Conservation (phyloP, 129 eudicot species). For the Heracleum sosnowskyi region DNA sequence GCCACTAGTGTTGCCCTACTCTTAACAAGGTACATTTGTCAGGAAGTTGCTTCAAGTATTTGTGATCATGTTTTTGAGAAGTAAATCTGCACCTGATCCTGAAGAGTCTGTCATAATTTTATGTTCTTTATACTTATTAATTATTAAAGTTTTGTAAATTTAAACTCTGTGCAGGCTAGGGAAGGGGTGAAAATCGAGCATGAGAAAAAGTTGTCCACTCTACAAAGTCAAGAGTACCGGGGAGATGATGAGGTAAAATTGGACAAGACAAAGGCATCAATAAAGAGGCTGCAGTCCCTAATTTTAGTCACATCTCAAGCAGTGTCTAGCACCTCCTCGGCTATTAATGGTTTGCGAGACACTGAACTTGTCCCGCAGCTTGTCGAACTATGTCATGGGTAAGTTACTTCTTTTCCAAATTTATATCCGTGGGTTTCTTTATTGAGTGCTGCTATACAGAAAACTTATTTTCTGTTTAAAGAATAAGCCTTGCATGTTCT, state of each 20-base stretch:
- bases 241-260: conserved; percentile 73
- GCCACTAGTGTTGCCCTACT: background rate
- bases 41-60: background rate
- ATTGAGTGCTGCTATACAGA: background rate
- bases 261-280: conserved; percentile 85
- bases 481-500: background rate
- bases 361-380: conserved; percentile 83
- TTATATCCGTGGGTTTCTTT: background rate
- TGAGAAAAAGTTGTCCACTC: conserved; percentile 62
- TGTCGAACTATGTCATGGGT: conserved; percentile 96
- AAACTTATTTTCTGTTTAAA: background rate
- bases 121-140: background rate
- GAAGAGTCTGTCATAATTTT: background rate
- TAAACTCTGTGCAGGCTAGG: conserved; percentile 50
- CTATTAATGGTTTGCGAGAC: conserved; percentile 69
- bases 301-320: conserved; percentile 91
- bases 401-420: conserved; percentile 9
- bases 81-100: background rate
- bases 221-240: conserved; percentile 73
- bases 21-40: background rate
- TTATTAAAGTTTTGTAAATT: conserved; percentile 2
- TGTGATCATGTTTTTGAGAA: background rate
- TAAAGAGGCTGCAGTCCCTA: conserved; percentile 64
- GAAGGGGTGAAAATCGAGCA: conserved; percentile 92
- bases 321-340: conserved; percentile 74